Evolutionary conservation across 1,139 yeast genomes (phyloP).

Genomic region (Debaryomyces subglobosus): DNA sequence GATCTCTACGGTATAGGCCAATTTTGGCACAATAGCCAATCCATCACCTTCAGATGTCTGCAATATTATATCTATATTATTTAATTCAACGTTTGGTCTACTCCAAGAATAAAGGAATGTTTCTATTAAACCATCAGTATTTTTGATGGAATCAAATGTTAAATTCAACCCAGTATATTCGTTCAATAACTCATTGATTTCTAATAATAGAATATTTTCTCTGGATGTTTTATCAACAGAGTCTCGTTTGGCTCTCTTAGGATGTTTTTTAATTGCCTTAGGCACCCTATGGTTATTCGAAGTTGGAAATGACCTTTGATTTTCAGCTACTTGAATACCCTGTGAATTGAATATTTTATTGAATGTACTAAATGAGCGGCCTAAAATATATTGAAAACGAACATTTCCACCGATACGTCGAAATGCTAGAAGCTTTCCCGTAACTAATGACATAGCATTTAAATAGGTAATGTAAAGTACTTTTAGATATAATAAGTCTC

Average conservation of each 20-base stretch:
- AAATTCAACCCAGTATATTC: slow-evolving; percentile 12
- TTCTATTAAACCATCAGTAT: slow-evolving; percentile 30
- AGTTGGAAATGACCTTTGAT: not conserved
- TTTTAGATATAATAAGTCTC: not conserved
- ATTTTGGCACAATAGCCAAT: slow-evolving; percentile 35
- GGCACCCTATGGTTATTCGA: not conserved
- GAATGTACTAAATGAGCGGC: not conserved
- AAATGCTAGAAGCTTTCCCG: not conserved
- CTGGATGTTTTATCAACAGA: slow-evolving; percentile 32
- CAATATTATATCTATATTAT: slow-evolving; percentile 28
- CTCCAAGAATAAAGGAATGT: slow-evolving; percentile 26
- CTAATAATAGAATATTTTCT: slow-evolving; percentile 26
- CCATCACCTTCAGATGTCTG: slow-evolving; percentile 45
- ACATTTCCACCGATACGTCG: not conserved
- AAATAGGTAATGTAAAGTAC: not conserved
- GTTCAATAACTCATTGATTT: slow-evolving; percentile 28
- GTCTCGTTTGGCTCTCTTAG: slow-evolving; percentile 28
- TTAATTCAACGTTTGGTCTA: slow-evolving; percentile 24
- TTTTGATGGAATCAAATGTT: slow-evolving; percentile 20
- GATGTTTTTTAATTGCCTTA: slow-evolving; percentile 6
- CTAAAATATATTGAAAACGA: not conserved
- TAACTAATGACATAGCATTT: not conserved
- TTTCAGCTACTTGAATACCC: not conserved
- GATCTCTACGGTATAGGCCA: slow-evolving; percentile 21
- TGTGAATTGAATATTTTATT: not conserved